Evolutionary conservation across 2,329 filamentous ascomycete genomes (phyloP).

Genomic region (Emmonsia crescens): DNA sequence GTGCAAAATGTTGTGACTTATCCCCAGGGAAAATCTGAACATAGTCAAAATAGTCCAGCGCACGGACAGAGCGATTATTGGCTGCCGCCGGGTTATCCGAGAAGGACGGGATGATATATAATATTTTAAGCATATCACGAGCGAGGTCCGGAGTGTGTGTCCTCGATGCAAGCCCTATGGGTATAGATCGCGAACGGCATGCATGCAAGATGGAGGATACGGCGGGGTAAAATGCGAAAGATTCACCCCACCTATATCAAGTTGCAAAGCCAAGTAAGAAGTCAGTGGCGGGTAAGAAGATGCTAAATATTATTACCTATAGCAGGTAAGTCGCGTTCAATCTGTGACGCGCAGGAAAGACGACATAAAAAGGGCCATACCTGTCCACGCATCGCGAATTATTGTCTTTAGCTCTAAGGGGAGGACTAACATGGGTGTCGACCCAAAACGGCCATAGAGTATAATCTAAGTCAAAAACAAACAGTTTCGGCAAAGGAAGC

Average conservation of each 20-base stretch:
- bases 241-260: constrained; percentile 45
- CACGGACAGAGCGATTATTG: constrained; percentile 38
- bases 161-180: constrained; percentile 65
- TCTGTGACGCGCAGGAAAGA: background rate
- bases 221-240: constrained; percentile 59
- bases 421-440: constrained; percentile 77
- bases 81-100: constrained; percentile 28
- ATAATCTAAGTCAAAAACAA: constrained; percentile 95
- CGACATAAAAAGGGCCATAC: constrained; percentile 17
- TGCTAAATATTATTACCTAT: background rate
- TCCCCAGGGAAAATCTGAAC: constrained; percentile 58
- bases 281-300: background rate
- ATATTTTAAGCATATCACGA: constrained; percentile 63
- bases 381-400: constrained; percentile 35
- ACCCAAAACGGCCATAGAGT: constrained; percentile 99
- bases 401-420: constrained; percentile 53
- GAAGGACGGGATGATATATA: constrained; percentile 48
- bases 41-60: constrained; percentile 45
- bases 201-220: constrained; percentile 56
- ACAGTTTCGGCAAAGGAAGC: constrained; percentile 64
- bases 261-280: background rate
- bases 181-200: constrained; percentile 44
- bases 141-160: constrained; percentile 72
- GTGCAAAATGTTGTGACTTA: constrained; percentile 78
- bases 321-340: background rate